These are phyloP conservation scores for Penicillium sumatraense DNA, from an alignment of 2,329 filamentous ascomycete genomes.

Conservation along the genomic window DNA sequence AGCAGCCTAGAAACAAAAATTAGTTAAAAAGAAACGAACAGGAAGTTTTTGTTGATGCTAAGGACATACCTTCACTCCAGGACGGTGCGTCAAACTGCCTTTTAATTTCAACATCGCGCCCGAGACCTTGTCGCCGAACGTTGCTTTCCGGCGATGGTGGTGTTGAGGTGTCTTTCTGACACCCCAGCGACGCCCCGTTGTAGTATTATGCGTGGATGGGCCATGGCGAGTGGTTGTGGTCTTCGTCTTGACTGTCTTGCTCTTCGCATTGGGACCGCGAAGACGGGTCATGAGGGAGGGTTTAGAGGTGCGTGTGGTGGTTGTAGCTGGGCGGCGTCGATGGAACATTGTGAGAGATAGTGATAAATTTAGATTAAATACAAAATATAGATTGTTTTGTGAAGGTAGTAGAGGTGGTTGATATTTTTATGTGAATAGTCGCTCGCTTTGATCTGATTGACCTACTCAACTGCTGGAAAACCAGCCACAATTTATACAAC, in stretches of 20 bases:
- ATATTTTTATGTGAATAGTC: too few relatives aligned
- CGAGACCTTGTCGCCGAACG: constrained; percentile 76
- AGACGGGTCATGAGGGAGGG: constrained; percentile 61
- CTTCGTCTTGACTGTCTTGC: constrained; percentile 42
- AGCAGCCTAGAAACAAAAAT: constrained; percentile 60
- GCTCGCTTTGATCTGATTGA: too few relatives aligned
- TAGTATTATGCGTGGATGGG: constrained; percentile 36
- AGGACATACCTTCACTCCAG: constrained; percentile 65
- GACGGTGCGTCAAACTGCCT: constrained; percentile 69
- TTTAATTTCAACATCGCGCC: constrained; percentile 76
- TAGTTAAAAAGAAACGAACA: background rate
- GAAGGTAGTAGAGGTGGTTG: too few relatives aligned
- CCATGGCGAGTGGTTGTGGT: constrained; percentile 45
- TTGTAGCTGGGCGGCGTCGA: constrained; percentile 26
- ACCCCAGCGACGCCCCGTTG: constrained; percentile 28
- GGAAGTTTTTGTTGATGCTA: background rate
- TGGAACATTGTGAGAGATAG: constrained; percentile 23
- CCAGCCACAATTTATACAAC: constrained; percentile 2
- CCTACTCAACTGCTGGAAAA: too few relatives aligned
- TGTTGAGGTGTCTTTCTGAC: constrained; percentile 56
- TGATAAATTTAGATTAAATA: background rate
- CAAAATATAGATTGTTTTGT: background rate
- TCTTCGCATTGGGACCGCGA: constrained; percentile 43
- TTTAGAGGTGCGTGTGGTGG: constrained; percentile 49
- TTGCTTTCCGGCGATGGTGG: constrained; percentile 66